Base-by-base conservation (phyloP, 164 flowering plant genomes). In the Stephania cephalantha region DNA sequence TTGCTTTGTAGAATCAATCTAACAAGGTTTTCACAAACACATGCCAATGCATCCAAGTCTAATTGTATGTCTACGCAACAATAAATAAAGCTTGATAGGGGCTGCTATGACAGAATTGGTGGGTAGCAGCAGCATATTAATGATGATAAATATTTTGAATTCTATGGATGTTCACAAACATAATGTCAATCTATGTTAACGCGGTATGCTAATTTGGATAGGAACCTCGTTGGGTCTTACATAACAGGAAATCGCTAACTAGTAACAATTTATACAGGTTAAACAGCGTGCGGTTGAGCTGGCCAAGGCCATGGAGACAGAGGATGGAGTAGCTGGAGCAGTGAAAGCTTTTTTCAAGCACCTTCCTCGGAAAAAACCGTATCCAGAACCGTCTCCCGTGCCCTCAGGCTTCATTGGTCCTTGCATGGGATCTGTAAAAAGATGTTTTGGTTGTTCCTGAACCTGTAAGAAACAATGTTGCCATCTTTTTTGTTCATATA, bases 271-370 rank as follows among this genome's bases (percentile, higher is more conserved):
- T 70, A 72, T 76, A 73, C 87, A 95, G 99, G 99, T 95, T 52
- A 95, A 93, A 83, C 84, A 88, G 76, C 84, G 85, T 55, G 97
- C 98, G 2, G 78, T 90, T 73, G 90, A 89, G 67, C 87, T 95
- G 68, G 91, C 99, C 11, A 84, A 85, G 76, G 93, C 89, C 18
- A 93, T 92, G 97, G 89, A 92, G 80, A 81, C 89, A 18, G 99
- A 95, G 85, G 99, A 95, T 82, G 99, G 99, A 25, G 98, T 90
- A 52, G 70, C 87, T 8, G 99, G 99, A 82, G 97, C 98, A 9
- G 99, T 95, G 52, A 92, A 84, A 81, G 99, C 98, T n/a, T 95
- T 95, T 78, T 83, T 89, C 42, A 91, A 91, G 78, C 99, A 95
- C 42, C 91, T 90, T 79, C 97, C 99, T 44, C 79, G 76, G 10